Base-by-base conservation (phyloP, 176 grass and related monocot species). In the Neostapfia colusana region DNA sequence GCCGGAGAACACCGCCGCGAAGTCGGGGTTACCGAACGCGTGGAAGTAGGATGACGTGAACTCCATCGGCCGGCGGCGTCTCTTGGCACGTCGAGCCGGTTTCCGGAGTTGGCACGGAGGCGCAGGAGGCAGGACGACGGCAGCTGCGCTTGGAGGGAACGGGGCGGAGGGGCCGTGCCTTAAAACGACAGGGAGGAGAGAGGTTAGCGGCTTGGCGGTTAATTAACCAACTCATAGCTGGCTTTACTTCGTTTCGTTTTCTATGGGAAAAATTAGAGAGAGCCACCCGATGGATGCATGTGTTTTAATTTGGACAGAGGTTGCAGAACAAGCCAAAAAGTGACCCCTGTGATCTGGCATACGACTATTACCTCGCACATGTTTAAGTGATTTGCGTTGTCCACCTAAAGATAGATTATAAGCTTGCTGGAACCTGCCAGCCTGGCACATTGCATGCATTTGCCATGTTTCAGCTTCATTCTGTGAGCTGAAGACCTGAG, bases 21-120 rank as follows among this genome's bases (percentile, higher is more conserved):
- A 84, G 63, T 88, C 81, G 37, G 86, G 81, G 70, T 83, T 88
- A 63, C 81, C 76, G 76, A 88, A 80, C 15, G 86, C 63, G 86
- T 88, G 81, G 86, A 88, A 88, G 81, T 88, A 88, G 75, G 86
- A 88, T 13, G 86, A 78, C 70, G 82, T 84, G 86, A 88, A 88
- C 64, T 84, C 86, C 86, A 88, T 88, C 72, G 74, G 37, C 78
- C 48, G 76, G 76, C 63, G 11, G 10, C 40, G 70, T 26, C 31
- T 46, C 6, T 26, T 3, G 75, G 31, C 31, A 77, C 11, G 28
- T 24, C 41, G 41, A 48, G 61, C 44, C 60, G 75, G 75, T 51
- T 65, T 46, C 42, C 14, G 74, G 74, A 65, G 60, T 35, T 77
- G 75, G 23, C 31, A 39, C 55, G 75, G 43, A 65, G 75, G 74